Base-by-base conservation (phyloP, 2,329 filamentous ascomycete genomes). In the Sporothrix mexicana region DNA sequence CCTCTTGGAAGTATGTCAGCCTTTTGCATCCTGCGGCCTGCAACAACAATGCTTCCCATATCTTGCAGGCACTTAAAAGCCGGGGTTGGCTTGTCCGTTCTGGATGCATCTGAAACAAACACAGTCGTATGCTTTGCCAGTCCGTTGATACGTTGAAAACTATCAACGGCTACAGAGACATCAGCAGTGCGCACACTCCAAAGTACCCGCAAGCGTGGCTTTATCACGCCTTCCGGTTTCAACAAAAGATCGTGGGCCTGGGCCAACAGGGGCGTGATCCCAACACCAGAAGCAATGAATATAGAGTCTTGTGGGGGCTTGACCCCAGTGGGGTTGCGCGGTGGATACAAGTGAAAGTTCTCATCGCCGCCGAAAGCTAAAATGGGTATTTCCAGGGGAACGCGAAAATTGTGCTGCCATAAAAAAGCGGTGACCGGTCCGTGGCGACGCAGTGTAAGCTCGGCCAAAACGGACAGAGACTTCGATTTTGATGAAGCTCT, bases 231-330 rank as follows among this genome's bases (percentile, higher is more conserved):
- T 75, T 73, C 84, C 80, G 0, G 30, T 10, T 12, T 61, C 20
- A 15, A 55, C 25, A 93, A 78, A 6, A 86, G 80, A 0, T 82
- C 83, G 0, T 78, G 77, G n/a, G 90, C 85, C 76, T 93, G 92
- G 0, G 90, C 89, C n/a, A 97, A 83, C 3, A 96, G 77, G 1
- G 94, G 94, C 41, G 94, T 97, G 74, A 97, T 93, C 0, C 94
- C 94, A 7, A 97, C 92, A 2, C 94, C 94, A 0, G 88, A 93
- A 6, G 93, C 93, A 3, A 97, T 81, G 76, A 95, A 96, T 0
- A 89, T 81, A 1, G 82, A 81, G 47, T 82, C 75, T 23, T 80
- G 77, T 2, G 84, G 83, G 5, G 15, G 45, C 2, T 17, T 8
- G 13, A 47, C 23, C 20, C 17, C n/a, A 0, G 66, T 4, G n/a